phyloP scores from a whole-genome alignment of 495 filamentous ascomycete species.

The Lichenothelia convexa region DNA sequence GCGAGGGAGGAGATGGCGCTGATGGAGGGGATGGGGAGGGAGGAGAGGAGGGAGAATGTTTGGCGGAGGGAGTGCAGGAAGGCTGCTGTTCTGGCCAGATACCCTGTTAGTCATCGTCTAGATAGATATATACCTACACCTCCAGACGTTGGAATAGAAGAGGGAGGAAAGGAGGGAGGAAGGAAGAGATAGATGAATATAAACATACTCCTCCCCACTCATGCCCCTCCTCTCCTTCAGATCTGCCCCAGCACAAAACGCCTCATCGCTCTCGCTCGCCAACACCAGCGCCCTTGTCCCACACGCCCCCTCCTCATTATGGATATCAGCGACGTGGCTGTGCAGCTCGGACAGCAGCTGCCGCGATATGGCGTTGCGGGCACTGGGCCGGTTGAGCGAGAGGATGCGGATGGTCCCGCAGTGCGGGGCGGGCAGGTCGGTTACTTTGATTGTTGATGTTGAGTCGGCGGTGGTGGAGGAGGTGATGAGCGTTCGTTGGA shows the following conservation, averaged over 20 bases:
- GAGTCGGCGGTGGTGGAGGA: slow-evolving; percentile 1
- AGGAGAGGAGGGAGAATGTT: slow-evolving; percentile 47
- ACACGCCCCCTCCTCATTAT: slow-evolving; percentile 43
- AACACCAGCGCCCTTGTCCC: slow-evolving; percentile 62
- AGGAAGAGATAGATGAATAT: too few relatives aligned
- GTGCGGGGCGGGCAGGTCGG: slow-evolving; percentile 58
- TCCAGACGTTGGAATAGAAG: not conserved
- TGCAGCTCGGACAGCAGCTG: slow-evolving; percentile 52
- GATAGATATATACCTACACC: too few relatives aligned
- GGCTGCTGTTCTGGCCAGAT: slow-evolving; percentile 36
- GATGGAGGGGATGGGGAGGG: slow-evolving; percentile 74
- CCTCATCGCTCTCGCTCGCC: slow-evolving; percentile 54
- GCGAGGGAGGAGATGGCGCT: slow-evolving; percentile 63
- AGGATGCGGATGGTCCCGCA: slow-evolving; percentile 74
- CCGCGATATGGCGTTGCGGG: slow-evolving; percentile 78
- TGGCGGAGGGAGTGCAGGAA: slow-evolving; percentile 61
- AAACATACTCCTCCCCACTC: slow-evolving; percentile 46
- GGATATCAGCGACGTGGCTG: slow-evolving; percentile 48
- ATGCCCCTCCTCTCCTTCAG: slow-evolving; percentile 72
- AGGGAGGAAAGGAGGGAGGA: not conserved
- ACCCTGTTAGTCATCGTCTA: not conserved
- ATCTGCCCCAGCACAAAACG: slow-evolving; percentile 90
- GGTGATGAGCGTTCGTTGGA: too few relatives aligned
- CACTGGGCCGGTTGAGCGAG: slow-evolving; percentile 63
- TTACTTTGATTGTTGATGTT: slow-evolving; percentile 43